Conservation (phyloP, 768 basidiomycete genomes). For the Collybia mongolica region DNA sequence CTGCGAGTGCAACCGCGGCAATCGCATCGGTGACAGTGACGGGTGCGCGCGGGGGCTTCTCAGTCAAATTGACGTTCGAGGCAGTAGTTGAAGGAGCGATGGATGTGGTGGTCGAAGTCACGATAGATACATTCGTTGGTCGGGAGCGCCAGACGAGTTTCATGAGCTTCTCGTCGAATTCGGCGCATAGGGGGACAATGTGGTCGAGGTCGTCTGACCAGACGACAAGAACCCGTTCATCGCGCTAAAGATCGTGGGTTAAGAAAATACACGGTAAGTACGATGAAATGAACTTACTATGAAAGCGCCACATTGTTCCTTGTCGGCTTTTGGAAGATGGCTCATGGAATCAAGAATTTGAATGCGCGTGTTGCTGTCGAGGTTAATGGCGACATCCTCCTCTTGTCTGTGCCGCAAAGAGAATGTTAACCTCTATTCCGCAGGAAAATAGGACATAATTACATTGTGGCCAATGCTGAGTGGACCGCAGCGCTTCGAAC, state of each 20-base stretch:
- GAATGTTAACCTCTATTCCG: conserved; percentile 4
- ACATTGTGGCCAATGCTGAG: conserved; percentile 73
- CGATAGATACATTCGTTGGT: conserved; percentile 33
- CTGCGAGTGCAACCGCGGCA: conserved; percentile 27
- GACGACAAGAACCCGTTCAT: conserved; percentile 78
- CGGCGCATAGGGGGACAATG: conserved; percentile 70
- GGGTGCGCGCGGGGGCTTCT: conserved; percentile 35
- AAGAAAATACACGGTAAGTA: conserved; percentile 5
- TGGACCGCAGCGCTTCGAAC: conserved; percentile 78
- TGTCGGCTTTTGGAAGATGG: conserved; percentile 74
- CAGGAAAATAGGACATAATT: conserved; percentile 18
- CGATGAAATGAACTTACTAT: conserved; percentile 47
- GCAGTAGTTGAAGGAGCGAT: conserved; percentile 43
- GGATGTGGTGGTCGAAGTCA: conserved; percentile 36
- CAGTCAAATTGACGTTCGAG: conserved; percentile 56
- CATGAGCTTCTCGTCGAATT: conserved; percentile 71
- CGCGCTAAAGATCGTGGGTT: conserved; percentile 46
- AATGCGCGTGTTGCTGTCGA: conserved; percentile 81
- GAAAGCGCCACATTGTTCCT: conserved; percentile 91
- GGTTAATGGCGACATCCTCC: conserved; percentile 59
- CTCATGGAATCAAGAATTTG: conserved; percentile 76
- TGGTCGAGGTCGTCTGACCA: conserved; percentile 85
- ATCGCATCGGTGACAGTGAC: conserved; percentile 28
- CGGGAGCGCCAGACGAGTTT: conserved; percentile 55
- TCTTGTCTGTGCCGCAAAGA: conserved; percentile 41